Base-by-base conservation (phyloP, 2,329 filamentous ascomycete genomes). In the Curvularia sp. region DNA sequence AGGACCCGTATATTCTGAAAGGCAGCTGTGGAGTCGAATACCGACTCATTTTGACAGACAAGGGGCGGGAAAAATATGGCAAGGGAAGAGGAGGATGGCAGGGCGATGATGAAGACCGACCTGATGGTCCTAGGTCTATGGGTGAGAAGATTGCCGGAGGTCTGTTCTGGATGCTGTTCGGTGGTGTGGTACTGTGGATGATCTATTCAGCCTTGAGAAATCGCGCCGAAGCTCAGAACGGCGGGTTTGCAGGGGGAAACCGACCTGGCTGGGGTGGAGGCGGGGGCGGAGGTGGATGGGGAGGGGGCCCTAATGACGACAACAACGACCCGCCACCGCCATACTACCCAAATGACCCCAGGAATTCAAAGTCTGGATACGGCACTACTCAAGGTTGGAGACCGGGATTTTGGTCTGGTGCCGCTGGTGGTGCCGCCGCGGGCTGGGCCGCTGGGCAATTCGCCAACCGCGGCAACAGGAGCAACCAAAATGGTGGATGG, bases 21-120 rank as follows among this genome's bases (percentile, higher is more conserved):
- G 95, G 95, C 21, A 95, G 91, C 76, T 98, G 94, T 78, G 95
- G 90, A 13, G 93, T 97, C 23, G 92, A 97, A 78, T 98, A 98
- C 77, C 84, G 89, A 13, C 78, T 98, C 6, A 77, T 90, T 0
- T 80, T 98, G 51, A 98, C 93, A 1, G 87, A 89, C 10, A 81
- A 84, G 60, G 95, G 95, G 3, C 87, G 93, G 78, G 78, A 84
- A 67, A 86, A 83, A 66, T 93, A 89, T 74, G 91, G 89, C 48
- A 69, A 1, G 74, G 84, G 36, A 70, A 86, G 39, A 79, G 77
- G 51, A 79, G 75, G 65, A n/a, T 48, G 77, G 74, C 42, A 59
- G 48, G 79, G 70, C 43, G 74, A 70, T 25, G 78, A 59, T 42
- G 47, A 76, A 60, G 77, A 78, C 23, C 74, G 76, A 64, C 77